Evolutionary conservation across 352 stramenopile species (phyloP).

Genomic region (Phytopythium vexans): DNA sequence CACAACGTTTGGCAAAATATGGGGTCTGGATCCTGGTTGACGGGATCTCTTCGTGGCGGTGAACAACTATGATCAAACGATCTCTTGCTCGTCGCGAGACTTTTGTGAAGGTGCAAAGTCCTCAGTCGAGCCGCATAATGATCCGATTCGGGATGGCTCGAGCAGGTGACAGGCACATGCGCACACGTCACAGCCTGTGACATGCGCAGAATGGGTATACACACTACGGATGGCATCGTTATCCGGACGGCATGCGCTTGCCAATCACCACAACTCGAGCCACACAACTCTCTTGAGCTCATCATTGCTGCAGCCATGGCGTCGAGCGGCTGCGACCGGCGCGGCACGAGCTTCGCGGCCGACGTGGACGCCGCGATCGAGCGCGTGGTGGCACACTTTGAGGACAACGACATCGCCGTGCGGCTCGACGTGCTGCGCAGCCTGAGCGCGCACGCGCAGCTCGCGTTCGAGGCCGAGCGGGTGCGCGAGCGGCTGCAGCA

Average conservation of each 20-base stretch:
- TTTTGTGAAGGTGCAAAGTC: too few relatives aligned
- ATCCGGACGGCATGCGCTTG: background rate
- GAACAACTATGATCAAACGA: too few relatives aligned
- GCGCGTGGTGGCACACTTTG: constrained; percentile 68
- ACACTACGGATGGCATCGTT: background rate
- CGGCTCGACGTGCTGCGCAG: constrained; percentile 64
- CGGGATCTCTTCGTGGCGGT: too few relatives aligned
- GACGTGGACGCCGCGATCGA: constrained; percentile 68
- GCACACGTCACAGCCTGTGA: background rate
- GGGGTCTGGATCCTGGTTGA: too few relatives aligned
- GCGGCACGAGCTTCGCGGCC: constrained; percentile 54
- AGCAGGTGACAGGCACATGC: too few relatives aligned
- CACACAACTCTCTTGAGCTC: background rate
- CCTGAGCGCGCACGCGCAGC: constrained; percentile 49
- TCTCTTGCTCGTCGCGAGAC: too few relatives aligned
- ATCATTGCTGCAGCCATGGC: constrained; percentile 8
- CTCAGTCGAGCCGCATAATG: too few relatives aligned
- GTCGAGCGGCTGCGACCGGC: constrained; percentile 37
- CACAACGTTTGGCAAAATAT: too few relatives aligned
- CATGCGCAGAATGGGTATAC: background rate
- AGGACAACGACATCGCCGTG: constrained; percentile 61
- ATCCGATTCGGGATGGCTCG: too few relatives aligned
- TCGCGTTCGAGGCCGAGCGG: constrained; percentile 67
- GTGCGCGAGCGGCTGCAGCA: constrained; percentile 53
- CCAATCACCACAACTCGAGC: background rate